Evolutionary conservation across 1,284 basidiomycete species (phyloP), one percentile per base, ranked within the genome.

Genomic region (Puccinia sorghi): DNA sequence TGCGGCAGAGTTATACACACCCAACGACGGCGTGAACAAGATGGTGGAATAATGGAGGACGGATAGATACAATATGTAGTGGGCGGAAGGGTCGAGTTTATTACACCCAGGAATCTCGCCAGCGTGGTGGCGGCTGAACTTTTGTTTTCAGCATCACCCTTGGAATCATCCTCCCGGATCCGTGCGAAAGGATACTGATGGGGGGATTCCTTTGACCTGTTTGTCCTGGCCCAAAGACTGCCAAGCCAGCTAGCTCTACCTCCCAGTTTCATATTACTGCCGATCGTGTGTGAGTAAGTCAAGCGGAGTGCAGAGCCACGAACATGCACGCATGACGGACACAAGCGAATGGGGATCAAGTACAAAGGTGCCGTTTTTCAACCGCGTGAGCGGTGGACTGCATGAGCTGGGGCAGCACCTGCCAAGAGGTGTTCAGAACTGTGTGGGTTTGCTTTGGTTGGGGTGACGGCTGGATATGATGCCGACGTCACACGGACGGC

Each of bases 121-220:
- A 64, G 46, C 39, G 41, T 41, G 61, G 20, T 64, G 61, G 39
- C 22, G 57, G 39, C 61, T 64, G 61, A 46, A 46, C 61, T 46
- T 11, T 27, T 25, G 61, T 46, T 64, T 39, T 64, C 20, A 64
- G 39, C 59, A 63, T 15, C 25, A 25, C 27, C 22, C 12, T n/a
- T 57, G 7, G 6, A 52, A 5, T 11, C 4, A 63, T 5, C 32
- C 7, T 6, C 59, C 39, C 59, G 41, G n/a, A 41, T 3, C 15
- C 7, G 20, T 17, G 39, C 43, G 22, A 22, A 57, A 3, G 32
- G 32, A 41, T 17, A 15, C 0, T 63, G 37, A 41, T 63, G 27
- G 27, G 32, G 27, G n/a, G n/a, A 46, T 46, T 46, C 43, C 13
- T 46, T 46, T 46, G 43, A 6, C 43, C 13, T 46, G 43, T 13